Evolutionary conservation across 352 stramenopile species (phyloP), one percentile per base, ranked within the genome.

Genomic region (Globisporangium cederbergense): DNA sequence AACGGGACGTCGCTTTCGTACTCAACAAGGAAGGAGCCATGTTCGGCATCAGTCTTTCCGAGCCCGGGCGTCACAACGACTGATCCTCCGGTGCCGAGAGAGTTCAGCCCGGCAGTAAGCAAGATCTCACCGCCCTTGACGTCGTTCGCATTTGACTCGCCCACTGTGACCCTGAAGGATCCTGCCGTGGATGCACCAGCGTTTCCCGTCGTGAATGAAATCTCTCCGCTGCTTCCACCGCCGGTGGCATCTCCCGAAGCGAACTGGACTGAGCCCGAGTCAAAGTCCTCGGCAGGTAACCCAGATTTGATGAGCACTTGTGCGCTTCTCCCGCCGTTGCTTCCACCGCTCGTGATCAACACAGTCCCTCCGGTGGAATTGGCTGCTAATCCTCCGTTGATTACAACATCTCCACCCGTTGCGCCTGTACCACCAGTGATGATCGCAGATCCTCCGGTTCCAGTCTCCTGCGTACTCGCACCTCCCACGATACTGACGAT

Each of bases 1-100:
- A 86, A 57, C 3, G 65, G 38, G 0, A 67, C 66, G 0, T 53
- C 66, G 30, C 50, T 73, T 13, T 71, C 68, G 61, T 75, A 77
- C 36, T 84, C 75, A 10, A 84, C 74, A 9, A 69, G 67, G 51
- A 86, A 86, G 28, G 60, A 58, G 2, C 77, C 77, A 30, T 84
- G 64, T 0, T 34, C 59, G 2, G 56, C 32, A 38, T 73, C 56
- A 5, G 25, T 71, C 2, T 66, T 54, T 16, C 77, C 76, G 63
- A 63, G 56, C 2, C 77, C 80, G 8, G 77, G 78, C 1, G 71
- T 83, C 32, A 74, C 55, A 16, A 81, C 65, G 11, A 90, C 69
- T 11, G 71, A 75, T 0, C 79, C 76, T 9, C 79, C 81, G 7
- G 60, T 73, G 14, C 66, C 73, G 16, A 64, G 71, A 0, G 59